Conservation (phyloP, 2,329 filamentous ascomycete genomes). For the Neofusicoccum sp. region DNA sequence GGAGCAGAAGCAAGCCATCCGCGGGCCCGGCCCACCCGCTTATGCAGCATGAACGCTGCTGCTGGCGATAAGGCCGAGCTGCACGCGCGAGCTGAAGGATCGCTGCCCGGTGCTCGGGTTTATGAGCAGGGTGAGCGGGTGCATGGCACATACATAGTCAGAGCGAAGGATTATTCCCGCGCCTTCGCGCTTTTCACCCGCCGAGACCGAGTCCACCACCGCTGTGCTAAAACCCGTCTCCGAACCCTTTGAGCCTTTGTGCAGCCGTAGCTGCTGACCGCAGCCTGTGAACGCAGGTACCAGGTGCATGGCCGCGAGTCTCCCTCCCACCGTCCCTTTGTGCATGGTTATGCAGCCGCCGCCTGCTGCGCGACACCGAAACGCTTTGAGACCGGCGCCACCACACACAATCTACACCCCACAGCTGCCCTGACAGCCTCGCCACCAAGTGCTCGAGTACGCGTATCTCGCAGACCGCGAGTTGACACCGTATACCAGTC, state of each 20-base stretch:
- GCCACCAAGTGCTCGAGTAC: background rate
- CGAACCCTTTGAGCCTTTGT: background rate
- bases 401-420: background rate
- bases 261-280: background rate
- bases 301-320: too few relatives aligned
- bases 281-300: constrained; percentile 5
- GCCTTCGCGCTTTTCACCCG: background rate
- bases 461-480: background rate
- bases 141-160: background rate
- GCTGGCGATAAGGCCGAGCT: background rate
- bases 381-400: constrained; percentile 7
- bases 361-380: constrained; percentile 7
- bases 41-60: background rate
- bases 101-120: background rate
- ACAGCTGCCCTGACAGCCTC: too few relatives aligned
- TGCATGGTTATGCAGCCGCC: constrained; percentile 9
- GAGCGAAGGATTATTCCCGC: background rate
- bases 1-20: background rate
- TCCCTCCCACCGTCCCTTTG: background rate
- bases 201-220: background rate
- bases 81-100: background rate
- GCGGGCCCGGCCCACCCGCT: background rate
- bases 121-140: background rate
- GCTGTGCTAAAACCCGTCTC: background rate
- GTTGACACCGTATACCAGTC: background rate